Evolutionary conservation across 2,329 filamentous ascomycete genomes (phyloP).

Genomic region (Penicillium hesseltinei): DNA sequence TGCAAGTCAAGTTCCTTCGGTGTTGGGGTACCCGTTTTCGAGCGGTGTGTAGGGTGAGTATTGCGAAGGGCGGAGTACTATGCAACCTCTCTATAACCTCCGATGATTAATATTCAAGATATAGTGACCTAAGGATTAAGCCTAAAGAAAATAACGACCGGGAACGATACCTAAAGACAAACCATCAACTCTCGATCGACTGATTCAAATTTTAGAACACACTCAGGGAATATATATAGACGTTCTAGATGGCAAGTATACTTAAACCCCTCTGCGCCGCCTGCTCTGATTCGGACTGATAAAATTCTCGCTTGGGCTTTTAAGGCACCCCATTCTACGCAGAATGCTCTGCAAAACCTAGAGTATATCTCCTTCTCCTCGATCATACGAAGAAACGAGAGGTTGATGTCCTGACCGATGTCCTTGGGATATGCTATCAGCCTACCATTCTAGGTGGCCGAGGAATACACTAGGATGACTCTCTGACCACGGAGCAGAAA

Average conservation of each 20-base stretch:
- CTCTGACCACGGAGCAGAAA: constrained; percentile 12
- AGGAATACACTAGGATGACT: constrained; percentile 1
- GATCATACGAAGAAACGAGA: constrained; percentile 6
- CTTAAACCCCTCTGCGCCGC: not conserved
- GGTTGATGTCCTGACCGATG: constrained; percentile 14
- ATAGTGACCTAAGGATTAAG: not conserved
- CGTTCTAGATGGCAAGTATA: not conserved
- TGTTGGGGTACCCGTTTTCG: not conserved
- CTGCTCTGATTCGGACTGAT: not conserved
- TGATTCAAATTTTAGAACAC: not conserved
- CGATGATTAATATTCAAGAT: not conserved
- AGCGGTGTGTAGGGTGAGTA: not conserved
- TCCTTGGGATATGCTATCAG: constrained; percentile 21
- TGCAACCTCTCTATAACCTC: not conserved
- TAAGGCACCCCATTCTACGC: not conserved
- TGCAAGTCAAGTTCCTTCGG: not conserved
- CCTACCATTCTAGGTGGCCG: constrained; percentile 20
- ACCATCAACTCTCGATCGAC: not conserved
- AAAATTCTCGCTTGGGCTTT: too few relatives aligned
- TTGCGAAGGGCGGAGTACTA: too few relatives aligned
- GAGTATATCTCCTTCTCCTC: not conserved
- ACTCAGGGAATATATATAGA: too few relatives aligned
- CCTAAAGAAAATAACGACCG: too few relatives aligned
- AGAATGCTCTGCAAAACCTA: not conserved
- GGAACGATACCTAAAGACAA: not conserved